A percentile compares a stretch with the other conserved stretches of the same genome.
Conservation (phyloP, 2,329 filamentous ascomycete genomes). For the Trichoderma asperellum region DNA sequence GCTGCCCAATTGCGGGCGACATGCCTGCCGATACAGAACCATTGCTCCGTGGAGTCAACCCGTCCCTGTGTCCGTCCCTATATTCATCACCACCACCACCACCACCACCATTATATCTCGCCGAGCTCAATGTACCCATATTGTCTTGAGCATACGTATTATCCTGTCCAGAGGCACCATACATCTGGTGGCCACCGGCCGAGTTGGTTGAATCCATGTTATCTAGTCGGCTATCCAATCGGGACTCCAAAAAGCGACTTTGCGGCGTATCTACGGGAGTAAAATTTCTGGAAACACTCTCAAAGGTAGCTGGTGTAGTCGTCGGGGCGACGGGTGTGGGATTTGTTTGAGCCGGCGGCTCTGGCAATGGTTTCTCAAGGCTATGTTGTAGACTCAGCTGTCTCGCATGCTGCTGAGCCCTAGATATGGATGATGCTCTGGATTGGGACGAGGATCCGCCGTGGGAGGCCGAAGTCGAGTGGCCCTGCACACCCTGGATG, state of each 20-base stretch:
- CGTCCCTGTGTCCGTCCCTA: slow-evolving; percentile 50
- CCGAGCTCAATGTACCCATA: slow-evolving; percentile 50
- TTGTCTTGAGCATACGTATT: slow-evolving; percentile 46
- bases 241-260: slow-evolving; percentile 31
- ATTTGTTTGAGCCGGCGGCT: slow-evolving; percentile 44
- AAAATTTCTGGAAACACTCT: slow-evolving; percentile 40
- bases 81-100: slow-evolving; percentile 38
- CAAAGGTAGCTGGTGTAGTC: slow-evolving; percentile 37
- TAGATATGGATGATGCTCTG: slow-evolving; percentile 31
- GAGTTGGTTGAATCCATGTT: slow-evolving; percentile 54
- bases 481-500: slow-evolving; percentile 21
- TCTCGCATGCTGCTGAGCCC: slow-evolving; percentile 54
- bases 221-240: slow-evolving; percentile 49
- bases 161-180: slow-evolving; percentile 39
- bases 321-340: slow-evolving; percentile 41
- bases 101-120: slow-evolving; percentile 51
- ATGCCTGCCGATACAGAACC: slow-evolving; percentile 60
- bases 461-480: slow-evolving; percentile 19
- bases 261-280: slow-evolving; percentile 17
- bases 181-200: slow-evolving; percentile 43
- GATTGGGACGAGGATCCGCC: slow-evolving; percentile 22
- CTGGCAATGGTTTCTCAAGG: slow-evolving; percentile 61
- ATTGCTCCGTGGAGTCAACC: slow-evolving; percentile 55
- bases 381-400: slow-evolving; percentile 60
- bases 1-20: slow-evolving; percentile 55